Evolutionary conservation across 169 alveolate genomes (phyloP), one percentile per base, ranked within the genome.

Genomic region (Plasmodium knowlesi): DNA sequence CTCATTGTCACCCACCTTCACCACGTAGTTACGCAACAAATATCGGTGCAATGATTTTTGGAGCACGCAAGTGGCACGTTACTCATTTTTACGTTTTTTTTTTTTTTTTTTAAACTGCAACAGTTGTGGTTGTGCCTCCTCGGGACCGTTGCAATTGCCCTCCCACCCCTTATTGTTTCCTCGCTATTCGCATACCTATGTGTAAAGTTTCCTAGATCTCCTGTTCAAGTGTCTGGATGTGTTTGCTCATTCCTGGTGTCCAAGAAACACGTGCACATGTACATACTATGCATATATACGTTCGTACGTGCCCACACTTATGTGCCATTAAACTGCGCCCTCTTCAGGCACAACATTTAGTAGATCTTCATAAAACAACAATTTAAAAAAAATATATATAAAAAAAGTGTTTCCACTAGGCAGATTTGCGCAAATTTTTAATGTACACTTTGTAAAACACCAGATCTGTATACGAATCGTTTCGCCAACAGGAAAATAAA

Each of bases 181-280:
- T 16, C n/a, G 5, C 50, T 53, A 22, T 28, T 54, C n/a, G 46
- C 41, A 54, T 82, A 43, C 80, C 73, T 82, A 67, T 67, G 16
- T 54, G 9, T 61, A 25, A 12, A 82, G 25, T 61, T 82, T 57
- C 34, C 46, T 57, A 54, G 90, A 37, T 83, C 34, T 70, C 53
- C 76, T 41, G 19, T 83, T 43, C 61, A 50, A 50, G 32, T 83
- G 50, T 83, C 73, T 16, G 54, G 34, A 70, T 14, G 50, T 12
- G 41, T 83, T 83, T 43, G 53, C 46, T 53, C 92, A 43, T 71
- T 83, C 73, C 92, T 32, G 22, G 37, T 39, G 32, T 54, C 9
- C 41, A 50, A 30, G 34, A 82, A 54, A 82, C 37, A 78, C 54
- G 19, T 12, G 53, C 34, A 16, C 12, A 12, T 78, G 53, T 73